Percentiles rank a stretch among this genome's conserved stretches.
phyloP scores from a whole-genome alignment of 495 filamentous ascomycete species.

The Mycothermus thermophilus region DNA sequence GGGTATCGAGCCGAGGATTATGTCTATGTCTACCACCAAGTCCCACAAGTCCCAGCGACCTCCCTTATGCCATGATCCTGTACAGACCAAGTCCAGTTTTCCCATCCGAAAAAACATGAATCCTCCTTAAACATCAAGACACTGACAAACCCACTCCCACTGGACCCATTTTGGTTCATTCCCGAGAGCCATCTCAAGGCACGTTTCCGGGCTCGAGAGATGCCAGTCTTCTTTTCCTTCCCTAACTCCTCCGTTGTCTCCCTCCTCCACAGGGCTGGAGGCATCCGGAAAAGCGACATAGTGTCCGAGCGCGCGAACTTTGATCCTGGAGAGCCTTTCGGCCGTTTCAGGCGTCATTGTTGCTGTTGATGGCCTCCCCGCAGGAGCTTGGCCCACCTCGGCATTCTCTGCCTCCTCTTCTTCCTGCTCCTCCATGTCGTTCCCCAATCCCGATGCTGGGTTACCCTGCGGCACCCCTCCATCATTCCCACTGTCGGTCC shows the following conservation, averaged over 20 bases:
- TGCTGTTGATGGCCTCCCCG: too few relatives aligned
- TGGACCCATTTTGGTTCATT: conserved; percentile 1
- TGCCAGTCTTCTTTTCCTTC: background rate
- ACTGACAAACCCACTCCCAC: conserved; percentile 7
- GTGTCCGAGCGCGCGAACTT: background rate
- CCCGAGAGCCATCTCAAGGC: conserved; percentile 1
- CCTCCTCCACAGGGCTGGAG: background rate
- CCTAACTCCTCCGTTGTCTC: background rate
- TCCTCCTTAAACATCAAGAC: too few relatives aligned
- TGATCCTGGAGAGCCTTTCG: background rate
- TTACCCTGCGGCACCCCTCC: background rate
- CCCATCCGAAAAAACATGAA: too few relatives aligned
- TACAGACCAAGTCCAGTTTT: too few relatives aligned
- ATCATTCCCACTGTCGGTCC: background rate
- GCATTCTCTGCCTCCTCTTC: background rate
- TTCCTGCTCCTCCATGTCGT: background rate
- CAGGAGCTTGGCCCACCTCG: too few relatives aligned
- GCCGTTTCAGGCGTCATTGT: too few relatives aligned
- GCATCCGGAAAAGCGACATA: background rate
- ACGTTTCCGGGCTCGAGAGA: conserved; percentile 2
- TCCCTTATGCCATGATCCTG: too few relatives aligned
- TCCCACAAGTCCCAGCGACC: too few relatives aligned
- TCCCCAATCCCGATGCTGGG: background rate
- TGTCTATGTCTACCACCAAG: too few relatives aligned
- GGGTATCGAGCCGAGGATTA: too few relatives aligned